A percentile compares a stretch with the other conserved stretches of the same genome.
Conservation (phyloP, 176 grass and related monocot genomes). For the Carex parvula region DNA sequence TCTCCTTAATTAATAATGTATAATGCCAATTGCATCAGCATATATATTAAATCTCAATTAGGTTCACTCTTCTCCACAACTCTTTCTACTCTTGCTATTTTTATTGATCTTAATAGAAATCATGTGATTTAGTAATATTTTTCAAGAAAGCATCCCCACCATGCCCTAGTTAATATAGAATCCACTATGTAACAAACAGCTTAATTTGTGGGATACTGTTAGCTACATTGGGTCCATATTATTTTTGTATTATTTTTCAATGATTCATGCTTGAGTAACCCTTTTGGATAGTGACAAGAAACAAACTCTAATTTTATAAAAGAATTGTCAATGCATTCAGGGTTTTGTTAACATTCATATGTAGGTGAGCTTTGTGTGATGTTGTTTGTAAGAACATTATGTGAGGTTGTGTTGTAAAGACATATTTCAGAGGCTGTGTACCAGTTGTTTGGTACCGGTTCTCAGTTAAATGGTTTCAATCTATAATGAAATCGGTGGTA, state of each 20-base stretch:
- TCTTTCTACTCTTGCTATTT: background rate
- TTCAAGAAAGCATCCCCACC: background rate
- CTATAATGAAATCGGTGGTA: no score
- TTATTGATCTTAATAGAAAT: background rate
- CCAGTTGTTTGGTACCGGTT: no score
- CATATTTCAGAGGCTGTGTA: no score
- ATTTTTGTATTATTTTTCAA: background rate
- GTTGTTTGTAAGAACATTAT: no score
- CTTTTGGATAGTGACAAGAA: constrained; percentile 7
- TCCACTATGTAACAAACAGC: constrained; percentile 8
- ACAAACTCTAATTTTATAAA: constrained; percentile 5
- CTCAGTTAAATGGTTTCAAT: no score
- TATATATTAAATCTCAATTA: background rate
- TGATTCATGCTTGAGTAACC: background rate
- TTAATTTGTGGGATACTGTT: constrained; percentile 2
- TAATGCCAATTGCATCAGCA: background rate
- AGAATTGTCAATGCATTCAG: background rate
- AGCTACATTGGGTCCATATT: background rate
- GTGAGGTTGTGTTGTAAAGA: no score
- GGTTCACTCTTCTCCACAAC: background rate
- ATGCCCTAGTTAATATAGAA: background rate
- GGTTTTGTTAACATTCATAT: background rate
- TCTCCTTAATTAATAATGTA: background rate
- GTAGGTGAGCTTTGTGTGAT: no score
- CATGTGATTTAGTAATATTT: background rate